Evolutionary conservation across 1,284 basidiomycete genomes (phyloP).

Genomic region (Moesziomyces globuligerus): DNA sequence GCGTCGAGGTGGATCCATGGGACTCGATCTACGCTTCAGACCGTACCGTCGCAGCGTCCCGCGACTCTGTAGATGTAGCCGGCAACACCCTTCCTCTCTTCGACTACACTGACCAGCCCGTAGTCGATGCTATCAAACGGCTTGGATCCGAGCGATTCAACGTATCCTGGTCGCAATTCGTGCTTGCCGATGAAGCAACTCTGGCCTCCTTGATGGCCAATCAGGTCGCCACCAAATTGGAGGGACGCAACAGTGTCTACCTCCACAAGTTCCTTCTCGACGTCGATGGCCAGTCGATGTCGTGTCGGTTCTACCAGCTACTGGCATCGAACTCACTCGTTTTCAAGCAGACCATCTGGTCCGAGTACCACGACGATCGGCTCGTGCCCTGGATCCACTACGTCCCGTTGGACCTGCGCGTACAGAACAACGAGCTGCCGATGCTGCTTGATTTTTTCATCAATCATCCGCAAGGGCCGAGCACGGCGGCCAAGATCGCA

Average conservation of each 20-base stretch:
- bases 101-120: constrained; percentile 19
- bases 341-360: constrained; percentile 43
- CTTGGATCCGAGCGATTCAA: constrained; percentile 19
- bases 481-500: constrained; percentile 23
- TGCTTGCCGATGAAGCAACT: constrained; percentile 10
- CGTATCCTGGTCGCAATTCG: constrained; percentile 11
- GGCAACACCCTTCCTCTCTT: constrained; percentile 34
- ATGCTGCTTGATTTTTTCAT: constrained; percentile 39
- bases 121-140: constrained; percentile 19
- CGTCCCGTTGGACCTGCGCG: constrained; percentile 25
- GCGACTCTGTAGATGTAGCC: constrained; percentile 29
- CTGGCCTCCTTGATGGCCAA: constrained; percentile 12
- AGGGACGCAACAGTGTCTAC: constrained; percentile 4
- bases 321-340: constrained; percentile 30
- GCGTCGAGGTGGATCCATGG: constrained; percentile 25
- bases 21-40: constrained; percentile 11
- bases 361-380: constrained; percentile 39
- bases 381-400: constrained; percentile 42
- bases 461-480: constrained; percentile 19
- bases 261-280: constrained; percentile 30
- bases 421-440: constrained; percentile 32
- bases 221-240: constrained; percentile 9
- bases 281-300: constrained; percentile 37
- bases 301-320: constrained; percentile 42
- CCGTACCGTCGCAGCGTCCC: constrained; percentile 9